These are phyloP conservation scores for Lipomyces lipofer DNA, from an alignment of 805 yeast genomes.

Conservation along the genomic window DNA sequence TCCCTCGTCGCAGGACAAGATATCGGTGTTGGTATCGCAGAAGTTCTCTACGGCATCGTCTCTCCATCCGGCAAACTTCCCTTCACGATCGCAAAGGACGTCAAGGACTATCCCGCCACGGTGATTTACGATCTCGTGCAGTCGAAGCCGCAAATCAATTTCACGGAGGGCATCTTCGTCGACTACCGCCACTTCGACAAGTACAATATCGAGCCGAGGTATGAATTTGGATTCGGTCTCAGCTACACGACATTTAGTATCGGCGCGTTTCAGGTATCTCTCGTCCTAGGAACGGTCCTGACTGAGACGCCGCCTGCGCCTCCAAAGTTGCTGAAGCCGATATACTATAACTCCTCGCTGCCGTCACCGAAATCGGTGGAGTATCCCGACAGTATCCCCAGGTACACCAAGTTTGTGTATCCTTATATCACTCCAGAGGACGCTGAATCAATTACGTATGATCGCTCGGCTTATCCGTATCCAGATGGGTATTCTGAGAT, in stretches of 20 bases:
- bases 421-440: slow-evolving; percentile 29
- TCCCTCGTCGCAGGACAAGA: slow-evolving; percentile 59
- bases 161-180: slow-evolving; percentile 47
- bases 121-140: slow-evolving; percentile 36
- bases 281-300: slow-evolving; percentile 47
- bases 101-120: slow-evolving; percentile 48
- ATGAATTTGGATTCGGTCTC: slow-evolving; percentile 63
- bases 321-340: neutral
- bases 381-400: slow-evolving; percentile 41
- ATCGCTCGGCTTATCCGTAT: slow-evolving; percentile 38
- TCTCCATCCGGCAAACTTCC: slow-evolving; percentile 66
- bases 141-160: slow-evolving; percentile 43
- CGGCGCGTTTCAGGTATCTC: slow-evolving; percentile 45
- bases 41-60: slow-evolving; percentile 59
- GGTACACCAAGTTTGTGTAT: slow-evolving; percentile 34
- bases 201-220: slow-evolving; percentile 56
- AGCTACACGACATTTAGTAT: slow-evolving; percentile 51
- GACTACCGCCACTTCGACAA: slow-evolving; percentile 63
- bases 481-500: slow-evolving; percentile 43
- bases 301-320: slow-evolving; percentile 32
- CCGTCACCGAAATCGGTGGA: slow-evolving; percentile 42
- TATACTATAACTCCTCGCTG: slow-evolving; percentile 7
- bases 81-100: slow-evolving; percentile 59
- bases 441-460: slow-evolving; percentile 9
- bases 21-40: slow-evolving; percentile 59